Base-by-base conservation (phyloP, 2,329 filamentous ascomycete genomes). In the Ceratocystis alfenasii region DNA sequence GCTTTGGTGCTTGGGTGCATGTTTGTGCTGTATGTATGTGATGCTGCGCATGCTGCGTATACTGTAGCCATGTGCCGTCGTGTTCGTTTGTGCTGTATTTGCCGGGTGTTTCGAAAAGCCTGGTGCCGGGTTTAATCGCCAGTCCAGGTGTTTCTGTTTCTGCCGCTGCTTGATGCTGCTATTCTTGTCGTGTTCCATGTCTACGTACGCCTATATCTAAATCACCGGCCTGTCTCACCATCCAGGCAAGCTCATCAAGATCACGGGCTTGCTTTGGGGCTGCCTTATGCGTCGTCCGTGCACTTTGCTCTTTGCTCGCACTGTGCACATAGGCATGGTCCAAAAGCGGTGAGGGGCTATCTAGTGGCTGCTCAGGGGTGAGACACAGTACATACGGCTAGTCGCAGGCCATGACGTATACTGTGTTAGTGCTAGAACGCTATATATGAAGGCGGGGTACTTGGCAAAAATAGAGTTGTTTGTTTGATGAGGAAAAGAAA, bases 381-480 rank as follows among this genome's bases (percentile, higher is more conserved):
- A n/a, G 8, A 17, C 20, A 20, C 62, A 33, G 44, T 63, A 22
- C 48, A 41, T n/a, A 6, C n/a, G n/a, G 7, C 44, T 45, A n/a
- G 60, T 5, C 5, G 44, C 60, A 62, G 36, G 22, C 8, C 48
- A 53, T 36, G 28, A 17, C 12, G 28, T 17, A 30, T 30, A 59
- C 55, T 59, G 25, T 59, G 55, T 20, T 8, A 36, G 55, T 59
- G 12, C 10, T 59, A 36, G 33, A 59, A 17, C 17, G 30, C 55
- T 17, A 17, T 36, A 33, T 59, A 33, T 30, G 25, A 59, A 59
- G 55, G 55, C 55, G 55, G 55, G 55, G 55, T 59, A 59, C 30
- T 10, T 59, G 55, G 55, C 55, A 36, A 33, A 30, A 59, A 59
- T 15, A 57, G 8, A n/a, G 22, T n/a, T 53, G 22, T 8, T 53